These are phyloP conservation scores for Penicillium sp. DNA, from an alignment of 2,329 filamentous ascomycete species.

Conservation along the genomic window DNA sequence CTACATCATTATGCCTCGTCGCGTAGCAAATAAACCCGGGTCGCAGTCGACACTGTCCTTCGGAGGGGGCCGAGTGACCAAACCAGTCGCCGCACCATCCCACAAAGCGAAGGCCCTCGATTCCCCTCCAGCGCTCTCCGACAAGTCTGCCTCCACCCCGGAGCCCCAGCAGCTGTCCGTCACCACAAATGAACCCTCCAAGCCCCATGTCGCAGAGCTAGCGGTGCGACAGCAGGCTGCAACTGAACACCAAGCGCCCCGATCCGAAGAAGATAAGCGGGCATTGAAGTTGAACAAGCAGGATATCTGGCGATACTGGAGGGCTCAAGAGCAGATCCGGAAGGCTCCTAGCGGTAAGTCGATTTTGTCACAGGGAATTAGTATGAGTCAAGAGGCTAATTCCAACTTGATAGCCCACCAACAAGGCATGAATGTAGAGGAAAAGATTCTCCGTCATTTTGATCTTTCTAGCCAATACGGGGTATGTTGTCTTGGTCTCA, in stretches of 20 bases:
- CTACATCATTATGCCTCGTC: conserved; percentile 43
- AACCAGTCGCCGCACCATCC: conserved; percentile 46
- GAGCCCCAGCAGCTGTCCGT: conserved; percentile 31
- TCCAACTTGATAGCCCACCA: conserved; percentile 64
- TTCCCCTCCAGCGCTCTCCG: conserved; percentile 38
- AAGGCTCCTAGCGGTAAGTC: conserved; percentile 58
- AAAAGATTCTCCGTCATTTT: conserved; percentile 89
- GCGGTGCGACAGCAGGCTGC: conserved; percentile 51
- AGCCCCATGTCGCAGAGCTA: conserved; percentile 37
- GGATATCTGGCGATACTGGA: conserved; percentile 78
- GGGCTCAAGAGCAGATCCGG: conserved; percentile 66
- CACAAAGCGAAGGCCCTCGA: conserved; percentile 37
- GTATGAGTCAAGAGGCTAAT: not conserved
- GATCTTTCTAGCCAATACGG: conserved; percentile 91
- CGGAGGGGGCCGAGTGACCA: conserved; percentile 60
- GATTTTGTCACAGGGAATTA: not conserved
- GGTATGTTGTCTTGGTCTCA: conserved; percentile 57
- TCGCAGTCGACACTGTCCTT: conserved; percentile 64
- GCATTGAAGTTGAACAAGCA: conserved; percentile 66
- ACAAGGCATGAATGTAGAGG: conserved; percentile 65
- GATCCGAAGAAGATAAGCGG: conserved; percentile 35
- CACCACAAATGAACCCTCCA: conserved; percentile 27
- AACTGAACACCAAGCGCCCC: conserved; percentile 39
- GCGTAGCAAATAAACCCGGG: conserved; percentile 37
- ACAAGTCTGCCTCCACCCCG: conserved; percentile 22